Evolutionary conservation across 139 green algal genomes (phyloP).

Genomic region (Pleodorina starrii): DNA sequence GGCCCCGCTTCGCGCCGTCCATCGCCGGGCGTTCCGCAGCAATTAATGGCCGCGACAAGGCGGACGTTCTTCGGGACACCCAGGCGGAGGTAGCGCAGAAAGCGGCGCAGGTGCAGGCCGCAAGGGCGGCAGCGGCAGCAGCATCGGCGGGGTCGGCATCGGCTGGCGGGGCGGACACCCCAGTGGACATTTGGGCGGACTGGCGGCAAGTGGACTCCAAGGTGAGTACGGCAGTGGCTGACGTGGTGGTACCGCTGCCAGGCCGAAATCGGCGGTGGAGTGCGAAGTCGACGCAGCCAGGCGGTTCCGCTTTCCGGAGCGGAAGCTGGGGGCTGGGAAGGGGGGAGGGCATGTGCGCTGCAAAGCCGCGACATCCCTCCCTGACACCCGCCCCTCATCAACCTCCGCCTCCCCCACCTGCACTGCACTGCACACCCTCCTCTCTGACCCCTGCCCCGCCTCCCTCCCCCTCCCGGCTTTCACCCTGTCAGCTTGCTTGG

Average conservation of each 20-base stretch:
- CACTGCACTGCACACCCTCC: too few species aligned
- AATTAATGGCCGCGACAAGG: slow-evolving; percentile 36
- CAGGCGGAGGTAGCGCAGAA: background rate
- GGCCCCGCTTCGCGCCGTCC: too few species aligned
- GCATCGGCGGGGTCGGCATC: background rate
- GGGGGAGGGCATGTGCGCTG: too few species aligned
- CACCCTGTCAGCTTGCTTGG: background rate
- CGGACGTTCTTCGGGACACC: slow-evolving; percentile 15
- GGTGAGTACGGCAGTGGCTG: background rate
- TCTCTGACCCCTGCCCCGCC: too few species aligned
- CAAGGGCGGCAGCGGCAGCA: background rate
- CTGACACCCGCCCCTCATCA: background rate
- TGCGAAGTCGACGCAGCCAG: too few species aligned
- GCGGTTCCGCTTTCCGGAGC: too few species aligned
- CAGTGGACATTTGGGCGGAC: slow-evolving; percentile 3
- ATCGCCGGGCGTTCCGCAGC: too few species aligned
- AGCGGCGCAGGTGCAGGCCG: background rate
- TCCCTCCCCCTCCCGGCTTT: background rate
- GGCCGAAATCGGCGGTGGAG: too few species aligned
- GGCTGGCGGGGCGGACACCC: background rate
- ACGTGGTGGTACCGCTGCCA: too few species aligned
- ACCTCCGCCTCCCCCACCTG: background rate
- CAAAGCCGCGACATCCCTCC: too few species aligned
- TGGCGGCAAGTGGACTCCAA: slow-evolving; percentile 38
- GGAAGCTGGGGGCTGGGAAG: too few species aligned